These are phyloP conservation scores for Pestalotiopsis sp. DNA, from an alignment of 2,329 filamentous ascomycete genomes.

Conservation along the genomic window DNA sequence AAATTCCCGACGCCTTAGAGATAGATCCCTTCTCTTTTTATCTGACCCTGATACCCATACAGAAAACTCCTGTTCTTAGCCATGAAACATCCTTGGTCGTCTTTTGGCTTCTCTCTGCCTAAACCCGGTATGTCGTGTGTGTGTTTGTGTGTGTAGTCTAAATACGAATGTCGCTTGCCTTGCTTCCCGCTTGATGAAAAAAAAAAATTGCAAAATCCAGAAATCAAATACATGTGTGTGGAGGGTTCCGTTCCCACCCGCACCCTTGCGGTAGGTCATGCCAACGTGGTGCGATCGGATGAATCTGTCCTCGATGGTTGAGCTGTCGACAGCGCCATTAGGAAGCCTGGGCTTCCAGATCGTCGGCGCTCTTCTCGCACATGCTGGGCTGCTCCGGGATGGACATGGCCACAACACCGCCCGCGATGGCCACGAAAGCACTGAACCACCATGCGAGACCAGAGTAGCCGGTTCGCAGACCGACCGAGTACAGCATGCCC, in stretches of 20 bases:
- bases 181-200: neutral
- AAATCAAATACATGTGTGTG: neutral
- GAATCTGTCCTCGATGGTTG: neutral
- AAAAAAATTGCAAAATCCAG: neutral
- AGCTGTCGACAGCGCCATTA: neutral
- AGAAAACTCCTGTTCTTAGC: neutral
- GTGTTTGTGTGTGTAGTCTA: neutral
- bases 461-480: slow-evolving; percentile 79
- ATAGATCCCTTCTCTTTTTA: neutral
- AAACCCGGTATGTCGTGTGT: neutral
- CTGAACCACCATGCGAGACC: slow-evolving; percentile 94
- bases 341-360: slow-evolving; percentile 13
- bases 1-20: neutral
- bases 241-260: neutral
- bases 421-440: slow-evolving; percentile 73
- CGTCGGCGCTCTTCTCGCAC: slow-evolving; percentile 38
- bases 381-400: slow-evolving; percentile 67
- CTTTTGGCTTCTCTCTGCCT: neutral
- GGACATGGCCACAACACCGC: slow-evolving; percentile 74
- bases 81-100: neutral
- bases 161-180: slow-evolving; percentile 1
- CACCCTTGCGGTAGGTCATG: neutral
- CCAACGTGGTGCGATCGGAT: neutral
- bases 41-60: neutral
- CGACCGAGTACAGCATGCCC: slow-evolving; percentile 80